Base-by-base conservation (phyloP, 139 green algal genomes). In the Chlorella sp. region DNA sequence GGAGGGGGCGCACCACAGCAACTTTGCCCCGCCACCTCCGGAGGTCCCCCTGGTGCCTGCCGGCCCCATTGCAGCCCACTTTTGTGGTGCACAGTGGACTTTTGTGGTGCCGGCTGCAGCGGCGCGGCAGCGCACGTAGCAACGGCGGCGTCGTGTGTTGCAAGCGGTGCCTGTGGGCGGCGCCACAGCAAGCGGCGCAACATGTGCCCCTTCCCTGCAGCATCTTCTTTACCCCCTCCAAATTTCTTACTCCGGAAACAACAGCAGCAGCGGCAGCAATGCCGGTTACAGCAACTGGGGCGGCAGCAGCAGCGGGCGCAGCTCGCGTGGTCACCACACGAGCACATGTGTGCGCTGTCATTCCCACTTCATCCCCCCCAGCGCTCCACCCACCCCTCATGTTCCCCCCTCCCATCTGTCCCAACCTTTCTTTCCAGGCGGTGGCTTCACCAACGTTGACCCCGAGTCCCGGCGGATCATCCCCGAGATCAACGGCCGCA, bases 381-480 rank as follows among this genome's bases (percentile, higher is more conserved):
- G 75, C 75, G 71, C 71, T 37, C 71, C 77, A n/a, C 77, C 64
- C 64, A 32, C 64, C 64, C 40, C 24, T 39, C 16, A 7, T 28
- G 66, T 42, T 24, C 24, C n/a, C 24, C 66, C 34, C 37, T 48
- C 64, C 64, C 64, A n/a, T n/a, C 42, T 19, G 26, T 40, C 53
- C 73, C 28, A n/a, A 3, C 24, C 83, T 76, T 24, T 7, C 64
- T 42, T 3, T 85, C 15, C 85, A 87, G 92, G 92, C 34, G 97
- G 97, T 64, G 88, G 97, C 66, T 99, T 99, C 95, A 99, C 98
- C 37, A 97, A 91, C 89, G 97, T 96, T 30, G 94, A 97, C 93
- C 98, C 98, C 30, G 96, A 99, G 92, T 90, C 96, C 22, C 95
- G 98, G 18, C 94, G 98, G 22, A 93, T 99, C 37, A 85, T 95